Conservation (phyloP, 306 rosid genomes). For the Casuarina cunninghamiana region DNA sequence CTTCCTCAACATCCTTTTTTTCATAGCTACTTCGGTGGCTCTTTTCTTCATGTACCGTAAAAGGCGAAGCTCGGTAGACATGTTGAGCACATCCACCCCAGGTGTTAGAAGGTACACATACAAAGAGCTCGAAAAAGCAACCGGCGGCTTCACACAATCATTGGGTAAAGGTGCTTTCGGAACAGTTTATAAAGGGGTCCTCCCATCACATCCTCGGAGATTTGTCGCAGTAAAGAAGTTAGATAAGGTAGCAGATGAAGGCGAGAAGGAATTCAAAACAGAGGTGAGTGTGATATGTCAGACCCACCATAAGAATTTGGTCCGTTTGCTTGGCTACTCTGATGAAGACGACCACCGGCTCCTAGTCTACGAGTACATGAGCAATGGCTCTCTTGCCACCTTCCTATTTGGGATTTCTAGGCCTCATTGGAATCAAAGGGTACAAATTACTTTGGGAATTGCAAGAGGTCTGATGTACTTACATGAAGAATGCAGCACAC, state of each 20-base stretch:
- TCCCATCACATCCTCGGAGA: conserved; percentile 12
- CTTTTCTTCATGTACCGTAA: neutral
- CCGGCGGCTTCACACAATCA: conserved; percentile 28
- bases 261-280: conserved; percentile 40
- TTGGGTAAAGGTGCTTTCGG: conserved; percentile 30
- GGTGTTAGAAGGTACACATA: conserved; percentile 7
- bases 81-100: neutral
- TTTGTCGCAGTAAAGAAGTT: conserved; percentile 48
- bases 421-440: conserved; percentile 20
- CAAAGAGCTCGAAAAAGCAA: conserved; percentile 27
- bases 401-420: conserved; percentile 23
- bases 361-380: conserved; percentile 17
- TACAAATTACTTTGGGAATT: conserved; percentile 10
- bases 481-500: conserved; percentile 17
- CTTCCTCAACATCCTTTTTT: conserved; percentile 24
- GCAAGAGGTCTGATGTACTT: conserved; percentile 16
- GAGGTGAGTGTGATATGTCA: conserved; percentile 32
- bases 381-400: conserved; percentile 21
- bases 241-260: conserved; percentile 35
- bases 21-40: neutral
- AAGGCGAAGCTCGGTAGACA: neutral
- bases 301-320: conserved; percentile 37
- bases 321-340: conserved; percentile 20
- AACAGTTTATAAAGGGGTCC: conserved; percentile 31
- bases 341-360: conserved; percentile 9